Conservation (phyloP, 2,329 filamentous ascomycete genomes). For the Monosporascus sp. region DNA sequence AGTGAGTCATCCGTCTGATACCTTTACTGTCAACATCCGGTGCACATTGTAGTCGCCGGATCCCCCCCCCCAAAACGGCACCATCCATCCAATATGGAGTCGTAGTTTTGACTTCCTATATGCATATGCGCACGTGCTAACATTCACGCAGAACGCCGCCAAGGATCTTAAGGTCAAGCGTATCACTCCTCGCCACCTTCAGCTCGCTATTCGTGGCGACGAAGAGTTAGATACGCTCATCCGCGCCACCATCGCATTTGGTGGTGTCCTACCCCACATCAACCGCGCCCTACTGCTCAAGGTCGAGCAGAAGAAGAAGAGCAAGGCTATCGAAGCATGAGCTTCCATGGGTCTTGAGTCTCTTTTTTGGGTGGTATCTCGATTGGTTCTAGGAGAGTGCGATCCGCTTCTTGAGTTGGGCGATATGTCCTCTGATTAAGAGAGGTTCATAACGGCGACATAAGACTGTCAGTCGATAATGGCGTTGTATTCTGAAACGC, state of each 20-base stretch:
- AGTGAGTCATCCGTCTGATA: conserved; percentile 44
- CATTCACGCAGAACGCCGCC: conserved; percentile 69
- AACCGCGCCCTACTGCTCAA: conserved; percentile 94
- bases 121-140: conserved; percentile 1
- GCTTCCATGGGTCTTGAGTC: background rate
- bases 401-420: background rate
- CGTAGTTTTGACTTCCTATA: background rate
- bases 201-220: conserved; percentile 96
- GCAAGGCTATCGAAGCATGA: conserved; percentile 46
- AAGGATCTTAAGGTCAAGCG: conserved; percentile 99
- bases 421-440: background rate
- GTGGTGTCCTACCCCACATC: conserved; percentile 97
- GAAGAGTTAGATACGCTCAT: conserved; percentile 98
- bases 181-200: conserved; percentile 95
- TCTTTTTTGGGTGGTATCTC: background rate
- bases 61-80: background rate
- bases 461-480: background rate
- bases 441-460: background rate
- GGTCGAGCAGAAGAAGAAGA: conserved; percentile 97
- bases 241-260: conserved; percentile 94
- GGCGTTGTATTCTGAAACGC: background rate
- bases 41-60: too few species aligned
- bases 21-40: conserved; percentile 1
- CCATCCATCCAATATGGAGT: background rate
- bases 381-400: background rate